phyloP scores from a whole-genome alignment of 192 early-diverging fungal species.

The Coemansia sp. region DNA sequence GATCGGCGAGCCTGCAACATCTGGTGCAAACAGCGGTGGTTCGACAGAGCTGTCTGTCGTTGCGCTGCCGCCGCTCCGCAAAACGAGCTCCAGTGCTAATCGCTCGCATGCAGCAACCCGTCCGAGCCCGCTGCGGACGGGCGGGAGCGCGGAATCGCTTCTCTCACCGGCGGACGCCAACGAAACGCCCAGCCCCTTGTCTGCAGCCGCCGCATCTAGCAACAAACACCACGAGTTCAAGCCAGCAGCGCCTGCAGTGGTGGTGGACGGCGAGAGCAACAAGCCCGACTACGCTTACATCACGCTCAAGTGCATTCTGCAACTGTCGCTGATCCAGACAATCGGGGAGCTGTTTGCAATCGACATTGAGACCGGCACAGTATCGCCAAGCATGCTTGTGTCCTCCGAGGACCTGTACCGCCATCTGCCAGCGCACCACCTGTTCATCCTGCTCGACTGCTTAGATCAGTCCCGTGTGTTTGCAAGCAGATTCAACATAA shows the following conservation, averaged over 20 bases:
- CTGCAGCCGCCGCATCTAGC: not conserved
- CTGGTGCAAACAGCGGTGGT: not conserved
- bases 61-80: slow-evolving; percentile 21
- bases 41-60: slow-evolving; percentile 15
- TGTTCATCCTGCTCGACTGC: slow-evolving; percentile 78
- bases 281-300: slow-evolving; percentile 80
- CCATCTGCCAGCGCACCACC: slow-evolving; percentile 56
- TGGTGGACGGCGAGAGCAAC: slow-evolving; percentile 14
- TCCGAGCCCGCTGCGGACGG: slow-evolving; percentile 35
- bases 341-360: slow-evolving; percentile 72
- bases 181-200: slow-evolving; percentile 26
- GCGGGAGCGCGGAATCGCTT: slow-evolving; percentile 23
- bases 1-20: not conserved
- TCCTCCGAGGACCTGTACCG: slow-evolving; percentile 24
- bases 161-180: slow-evolving; percentile 29
- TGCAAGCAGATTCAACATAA: slow-evolving; percentile 77
- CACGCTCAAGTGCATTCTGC: slow-evolving; percentile 86
- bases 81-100: not conserved
- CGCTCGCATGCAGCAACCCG: slow-evolving; percentile 20
- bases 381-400: slow-evolving; percentile 14
- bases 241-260: not conserved
- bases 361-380: slow-evolving; percentile 58
- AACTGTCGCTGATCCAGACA: slow-evolving; percentile 86
- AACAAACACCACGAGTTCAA: not conserved
- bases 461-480: slow-evolving; percentile 76